Evolutionary conservation across 768 basidiomycete species (phyloP).

Genomic region (Tylopilus rubrobrunneus): DNA sequence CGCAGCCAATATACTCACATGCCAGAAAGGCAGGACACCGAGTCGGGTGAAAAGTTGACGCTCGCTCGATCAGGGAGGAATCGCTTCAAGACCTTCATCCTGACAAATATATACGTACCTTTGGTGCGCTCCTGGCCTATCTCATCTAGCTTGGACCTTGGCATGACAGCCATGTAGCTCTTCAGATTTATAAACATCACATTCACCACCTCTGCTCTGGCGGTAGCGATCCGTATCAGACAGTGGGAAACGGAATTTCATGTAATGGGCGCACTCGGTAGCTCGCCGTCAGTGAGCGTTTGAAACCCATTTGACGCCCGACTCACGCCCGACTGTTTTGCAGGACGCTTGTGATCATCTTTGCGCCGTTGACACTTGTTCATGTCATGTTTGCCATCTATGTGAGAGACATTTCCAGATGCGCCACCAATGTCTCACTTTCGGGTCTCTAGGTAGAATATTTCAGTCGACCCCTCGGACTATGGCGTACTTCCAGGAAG

Average conservation of each 20-base stretch:
- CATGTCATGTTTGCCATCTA: conserved; percentile 87
- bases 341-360: conserved; percentile 81
- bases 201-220: conserved; percentile 76
- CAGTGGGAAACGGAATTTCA: conserved; percentile 45
- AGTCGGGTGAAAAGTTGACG: conserved; percentile 28
- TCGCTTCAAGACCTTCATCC: conserved; percentile 59
- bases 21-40: conserved; percentile 21
- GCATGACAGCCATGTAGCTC: conserved; percentile 43
- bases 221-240: conserved; percentile 74
- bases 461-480: conserved; percentile 86
- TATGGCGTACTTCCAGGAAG: conserved; percentile 87
- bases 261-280: conserved; percentile 71
- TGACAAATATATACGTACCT: conserved; percentile 75
- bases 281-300: conserved; percentile 62
- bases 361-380: conserved; percentile 75
- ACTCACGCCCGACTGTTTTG: neutral
- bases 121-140: conserved; percentile 45
- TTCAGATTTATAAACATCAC: conserved; percentile 83
- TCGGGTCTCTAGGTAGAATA: conserved; percentile 69
- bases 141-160: neutral
- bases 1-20: conserved; percentile 16
- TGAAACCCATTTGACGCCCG: neutral
- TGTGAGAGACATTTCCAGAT: conserved; percentile 41
- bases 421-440: conserved; percentile 14
- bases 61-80: conserved; percentile 38